Percentiles rank a stretch among this genome's conserved stretches.
These are phyloP conservation scores for Melanomma pulvis-pyrius DNA, from an alignment of 495 filamentous ascomycete genomes.

Conservation along the genomic window DNA sequence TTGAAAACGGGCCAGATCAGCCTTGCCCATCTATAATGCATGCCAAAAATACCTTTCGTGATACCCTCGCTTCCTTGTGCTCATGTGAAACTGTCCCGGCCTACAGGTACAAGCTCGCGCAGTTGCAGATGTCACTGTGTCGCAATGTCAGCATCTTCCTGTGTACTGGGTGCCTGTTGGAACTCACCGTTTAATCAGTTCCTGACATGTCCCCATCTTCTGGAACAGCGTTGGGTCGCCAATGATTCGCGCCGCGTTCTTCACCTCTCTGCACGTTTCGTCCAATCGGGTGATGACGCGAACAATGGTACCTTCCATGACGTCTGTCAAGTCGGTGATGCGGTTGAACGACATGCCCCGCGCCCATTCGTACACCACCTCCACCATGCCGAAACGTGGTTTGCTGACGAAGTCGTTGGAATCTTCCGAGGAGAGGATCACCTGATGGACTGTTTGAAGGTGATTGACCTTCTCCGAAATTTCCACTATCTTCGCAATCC, in stretches of 20 bases:
- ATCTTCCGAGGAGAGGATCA: slow-evolving; percentile 85
- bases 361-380: slow-evolving; percentile 99
- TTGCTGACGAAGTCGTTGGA: slow-evolving; percentile 86
- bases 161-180: background rate
- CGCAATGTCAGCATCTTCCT: slow-evolving; percentile 23
- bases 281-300: slow-evolving; percentile 88
- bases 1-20: background rate
- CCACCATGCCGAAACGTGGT: slow-evolving; percentile 88
- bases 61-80: slow-evolving; percentile 6
- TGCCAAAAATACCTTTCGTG: slow-evolving; percentile 4
- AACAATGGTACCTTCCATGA: slow-evolving; percentile 95
- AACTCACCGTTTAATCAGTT: slow-evolving; percentile 87
- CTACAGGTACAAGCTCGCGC: slow-evolving; percentile 37
- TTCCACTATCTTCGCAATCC: slow-evolving; percentile 79
- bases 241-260: slow-evolving; percentile 93
- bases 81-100: slow-evolving; percentile 1
- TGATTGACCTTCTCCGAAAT: slow-evolving; percentile 90
- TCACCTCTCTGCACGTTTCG: slow-evolving; percentile 95
- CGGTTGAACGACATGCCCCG: slow-evolving; percentile 97
- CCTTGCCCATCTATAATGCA: background rate
- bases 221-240: slow-evolving; percentile 91
- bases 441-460: slow-evolving; percentile 83
- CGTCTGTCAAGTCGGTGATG: slow-evolving; percentile 94
- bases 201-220: slow-evolving; percentile 96
- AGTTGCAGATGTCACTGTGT: slow-evolving; percentile 38